Base-by-base conservation (phyloP, 805 yeast genomes). In the Cyberlindnera japonica region DNA sequence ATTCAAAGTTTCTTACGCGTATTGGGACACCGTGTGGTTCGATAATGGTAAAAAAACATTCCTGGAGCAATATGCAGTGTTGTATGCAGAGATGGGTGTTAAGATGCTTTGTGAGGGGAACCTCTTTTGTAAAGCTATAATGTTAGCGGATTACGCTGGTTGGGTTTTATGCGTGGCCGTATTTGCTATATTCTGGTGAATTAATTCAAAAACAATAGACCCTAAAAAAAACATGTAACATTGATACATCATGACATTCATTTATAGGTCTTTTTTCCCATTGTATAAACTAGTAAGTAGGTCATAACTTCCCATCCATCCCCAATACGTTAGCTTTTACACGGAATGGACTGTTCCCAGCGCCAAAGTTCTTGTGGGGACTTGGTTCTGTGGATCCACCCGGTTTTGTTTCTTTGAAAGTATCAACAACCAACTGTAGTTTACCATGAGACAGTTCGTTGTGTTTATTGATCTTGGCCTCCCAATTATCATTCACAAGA, bases 341-440 rank as follows among this genome's bases (percentile, higher is more conserved):
- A 0, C 54, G 49, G 33, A 48, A 45, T 11, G 58, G 58, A 35
- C 57, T 53, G 23, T 54, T 54, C 25, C 45, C 33, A 3, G 37
- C 36, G 17, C 58, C 51, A 17, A 54, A 53, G 38, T 54, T 54
- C 17, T 47, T 46, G 26, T 29, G 12, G 10, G 45, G 45, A 31
- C 36, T 38, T 33, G 12, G 21, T 20, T 43, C 44, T 9, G 33
- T 40, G 18, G 17, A n/a, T n/a, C n/a, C n/a, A n/a, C n/a, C n/a
- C n/a, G n/a, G n/a, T n/a, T n/a, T n/a, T n/a, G n/a, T n/a, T 15
- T 63, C 60, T 31, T 59, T 61, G 22, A 75, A 59, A 45, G 62
- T 67, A 11, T 73, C 77, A 15, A 72, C 57, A 12, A 72, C 76
- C 12, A 59, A 43, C n/a, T 50, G 51, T 46, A 78, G 67, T 42